Evolutionary conservation across 2,329 filamentous ascomycete genomes (phyloP), one percentile per base, ranked within the genome.

Genomic region (Cladosporium sp.): DNA sequence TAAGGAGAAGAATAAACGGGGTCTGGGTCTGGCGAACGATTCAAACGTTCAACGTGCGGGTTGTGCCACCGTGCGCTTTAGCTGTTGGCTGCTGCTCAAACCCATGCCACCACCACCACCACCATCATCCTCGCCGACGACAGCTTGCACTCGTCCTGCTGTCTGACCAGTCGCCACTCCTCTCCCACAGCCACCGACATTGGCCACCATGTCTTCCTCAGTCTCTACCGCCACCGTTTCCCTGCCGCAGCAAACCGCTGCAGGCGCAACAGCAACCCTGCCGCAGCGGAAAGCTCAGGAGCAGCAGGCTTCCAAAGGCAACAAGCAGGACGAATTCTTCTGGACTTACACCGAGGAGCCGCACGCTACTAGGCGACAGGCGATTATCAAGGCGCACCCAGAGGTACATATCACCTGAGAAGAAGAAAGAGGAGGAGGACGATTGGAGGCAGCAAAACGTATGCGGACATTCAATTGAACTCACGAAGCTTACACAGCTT

Each of bases 321-420:
- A 68, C 49, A 75, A 77, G 52, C 75, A 77, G 52, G 77, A 88
- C 68, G 85, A 89, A 78, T 98, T 98, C 84, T 97, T 96, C 82
- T 98, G 96, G 95, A 97, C 95, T 49, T 98, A 99, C 77, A 97
- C 95, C 11, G 95, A 99, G 79, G 95, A 99, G 80, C 95, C 95
- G 68, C 95, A 99, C 80, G 88, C 93, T 72, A 95, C 94, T 35
- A 85, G 95, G 72, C 87, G 95, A 65, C 87, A 94, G 72, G 92
- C 93, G 68, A 99, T 99, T 74, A 98, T 99, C 80, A 98, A 97
- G 82, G 93, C 94, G 64, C 94, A 99, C 77, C 95, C 95, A 56
- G 94, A 99, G 86, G 93, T 94, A 63, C 61, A 63, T 55, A 55
- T 46, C 50, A 29, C 50, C 26, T 63, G 61, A 60, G 21, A 62